Evolutionary conservation across 139 green algal species (phyloP).

Genomic region (Microglena sp.): DNA sequence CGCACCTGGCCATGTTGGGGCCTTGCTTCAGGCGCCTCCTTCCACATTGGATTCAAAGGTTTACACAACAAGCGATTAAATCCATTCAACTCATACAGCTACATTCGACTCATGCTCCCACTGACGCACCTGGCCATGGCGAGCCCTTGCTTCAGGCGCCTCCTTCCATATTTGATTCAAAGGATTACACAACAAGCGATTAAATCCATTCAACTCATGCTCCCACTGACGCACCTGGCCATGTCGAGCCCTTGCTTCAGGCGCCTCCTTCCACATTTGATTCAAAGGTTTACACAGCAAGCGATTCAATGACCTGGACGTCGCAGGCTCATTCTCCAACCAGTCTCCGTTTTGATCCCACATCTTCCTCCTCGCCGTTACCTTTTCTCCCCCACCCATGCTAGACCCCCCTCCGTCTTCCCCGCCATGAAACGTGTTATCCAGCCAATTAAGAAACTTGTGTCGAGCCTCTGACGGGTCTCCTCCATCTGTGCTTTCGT

Average conservation of each 20-base stretch:
- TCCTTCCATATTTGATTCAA: too few species aligned
- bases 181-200: too few species aligned
- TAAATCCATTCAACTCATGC: too few species aligned
- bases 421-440: slow-evolving; percentile 37
- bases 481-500: too few species aligned
- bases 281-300: slow-evolving; percentile 39
- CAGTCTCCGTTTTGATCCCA: slow-evolving; percentile 47
- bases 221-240: too few species aligned
- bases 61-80: slow-evolving; percentile 34
- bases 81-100: too few species aligned
- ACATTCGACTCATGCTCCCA: too few species aligned
- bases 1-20: too few species aligned
- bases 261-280: slow-evolving; percentile 51
- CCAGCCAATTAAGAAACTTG: slow-evolving; percentile 43
- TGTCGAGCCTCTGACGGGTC: too few species aligned
- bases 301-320: slow-evolving; percentile 26
- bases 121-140: slow-evolving; percentile 6
- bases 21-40: slow-evolving; percentile 21
- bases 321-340: slow-evolving; percentile 38
- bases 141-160: not conserved
- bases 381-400: not conserved
- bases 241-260: slow-evolving; percentile 8
- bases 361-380: slow-evolving; percentile 15
- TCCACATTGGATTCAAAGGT: slow-evolving; percentile 51
- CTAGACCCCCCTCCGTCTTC: slow-evolving; percentile 1